Base-by-base conservation (phyloP, 2,329 filamentous ascomycete genomes). In the Cytospora mali region DNA sequence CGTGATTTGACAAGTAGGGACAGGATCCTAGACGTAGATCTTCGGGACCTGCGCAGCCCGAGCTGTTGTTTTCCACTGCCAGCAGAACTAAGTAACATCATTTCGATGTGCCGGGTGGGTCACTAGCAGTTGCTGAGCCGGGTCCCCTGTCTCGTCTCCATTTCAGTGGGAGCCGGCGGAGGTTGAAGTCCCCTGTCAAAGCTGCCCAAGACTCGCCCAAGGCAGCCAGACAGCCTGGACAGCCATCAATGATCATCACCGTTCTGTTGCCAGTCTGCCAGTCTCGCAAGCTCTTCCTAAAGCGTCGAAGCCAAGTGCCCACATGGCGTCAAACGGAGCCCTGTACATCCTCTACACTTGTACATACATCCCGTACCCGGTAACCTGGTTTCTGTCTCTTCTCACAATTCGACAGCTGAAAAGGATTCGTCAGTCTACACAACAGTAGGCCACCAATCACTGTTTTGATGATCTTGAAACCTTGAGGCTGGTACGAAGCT, bases 251-350 rank as follows among this genome's bases (percentile, higher is more conserved):
- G 35, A 60, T 59, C 56, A 54, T 54, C 49, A 49, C 61, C 61
- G 64, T 56, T 18, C n/a, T n/a, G n/a, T n/a, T n/a, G n/a, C n/a
- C n/a, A n/a, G n/a, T n/a, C n/a, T n/a, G n/a, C n/a, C n/a, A n/a
- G n/a, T 49, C 49, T 69, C 66, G 68, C 68, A 69, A 68, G 59
- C 65, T 60, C 58, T 66, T 50, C 65, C 65, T 9, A 54, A 68
- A 62, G 18, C 3, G 61, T 58, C 39, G 33, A 60, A 60, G 63
- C 35, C 46, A 54, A 25, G 29, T 58, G 55, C 50, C 62, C 58
- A 65, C 61, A 60, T 64, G 61, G 35, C 57, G 52, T 55, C 50
- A 28, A 49, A 62, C 49, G 33, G 21, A 21, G 21, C 49, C 11
- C n/a, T 53, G 35, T n/a, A 27, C 31, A n/a, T n/a, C n/a, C n/a